phyloP scores from a whole-genome alignment of 305 asterid genomes.

The Fraxinus baroniana region DNA sequence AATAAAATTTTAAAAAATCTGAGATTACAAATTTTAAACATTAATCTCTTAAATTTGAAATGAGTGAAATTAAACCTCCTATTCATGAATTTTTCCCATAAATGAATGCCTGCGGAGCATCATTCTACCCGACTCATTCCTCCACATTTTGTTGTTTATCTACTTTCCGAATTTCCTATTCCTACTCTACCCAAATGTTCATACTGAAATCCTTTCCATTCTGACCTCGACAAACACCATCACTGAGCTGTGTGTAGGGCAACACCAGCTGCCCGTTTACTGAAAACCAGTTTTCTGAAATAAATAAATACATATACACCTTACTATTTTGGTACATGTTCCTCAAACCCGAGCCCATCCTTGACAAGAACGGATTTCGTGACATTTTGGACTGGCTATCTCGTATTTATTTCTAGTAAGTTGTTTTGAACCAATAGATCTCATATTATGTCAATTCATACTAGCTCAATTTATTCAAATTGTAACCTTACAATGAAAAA shows the following conservation, averaged over 20 bases:
- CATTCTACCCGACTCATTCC: background rate
- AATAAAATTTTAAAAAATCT: too few species aligned
- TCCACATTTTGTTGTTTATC: background rate
- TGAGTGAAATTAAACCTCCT: too few species aligned
- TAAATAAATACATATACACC: background rate
- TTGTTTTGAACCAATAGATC: background rate
- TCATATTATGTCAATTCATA: background rate
- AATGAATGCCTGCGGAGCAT: background rate
- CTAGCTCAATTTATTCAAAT: background rate
- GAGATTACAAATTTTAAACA: too few species aligned
- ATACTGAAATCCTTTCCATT: conserved; percentile 31
- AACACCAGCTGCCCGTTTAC: conserved; percentile 78
- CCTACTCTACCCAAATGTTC: too few species aligned
- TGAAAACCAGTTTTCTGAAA: conserved; percentile 60
- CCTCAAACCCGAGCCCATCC: background rate
- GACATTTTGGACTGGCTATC: background rate
- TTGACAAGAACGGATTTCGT: background rate
- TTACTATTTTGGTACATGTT: background rate
- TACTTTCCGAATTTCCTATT: background rate
- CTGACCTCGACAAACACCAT: conserved; percentile 90
- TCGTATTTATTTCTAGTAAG: background rate
- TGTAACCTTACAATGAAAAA: background rate
- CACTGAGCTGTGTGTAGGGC: conserved; percentile 77
- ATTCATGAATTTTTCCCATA: too few species aligned
- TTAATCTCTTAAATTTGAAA: too few species aligned